Evolutionary conservation across 768 basidiomycete species (phyloP).

Genomic region (Serendipita indica): DNA sequence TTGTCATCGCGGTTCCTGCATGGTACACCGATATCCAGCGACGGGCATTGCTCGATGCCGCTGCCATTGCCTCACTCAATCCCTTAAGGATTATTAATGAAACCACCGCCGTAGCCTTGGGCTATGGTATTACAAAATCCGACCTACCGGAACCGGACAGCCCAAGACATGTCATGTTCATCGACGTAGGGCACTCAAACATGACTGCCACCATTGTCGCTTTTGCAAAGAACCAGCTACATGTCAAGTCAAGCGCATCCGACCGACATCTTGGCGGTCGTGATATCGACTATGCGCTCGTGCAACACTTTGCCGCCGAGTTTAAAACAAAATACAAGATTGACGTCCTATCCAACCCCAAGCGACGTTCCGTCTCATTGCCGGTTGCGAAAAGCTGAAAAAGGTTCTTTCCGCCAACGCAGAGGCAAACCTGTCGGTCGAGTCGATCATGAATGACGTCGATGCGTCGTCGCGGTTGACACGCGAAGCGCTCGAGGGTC

Average conservation of each 20-base stretch:
- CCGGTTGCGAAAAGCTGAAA: conserved; percentile 87
- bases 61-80: conserved; percentile 77
- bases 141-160: conserved; percentile 79
- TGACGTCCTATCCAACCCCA: conserved; percentile 80
- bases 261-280: conserved; percentile 91
- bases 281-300: conserved; percentile 86
- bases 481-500: conserved; percentile 67
- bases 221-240: conserved; percentile 86
- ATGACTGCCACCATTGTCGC: conserved; percentile 78
- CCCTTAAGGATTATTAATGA: conserved; percentile 93
- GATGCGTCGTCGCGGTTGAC: conserved; percentile 78
- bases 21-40: conserved; percentile 95
- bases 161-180: conserved; percentile 79
- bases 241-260: conserved; percentile 76
- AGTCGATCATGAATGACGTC: conserved; percentile 91
- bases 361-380: conserved; percentile 78
- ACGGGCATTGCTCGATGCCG: conserved; percentile 79
- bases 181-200: conserved; percentile 90
- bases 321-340: conserved; percentile 98
- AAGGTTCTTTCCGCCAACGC: conserved; percentile 90
- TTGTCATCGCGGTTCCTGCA: conserved; percentile 91
- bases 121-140: conserved; percentile 96
- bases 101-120: conserved; percentile 87
- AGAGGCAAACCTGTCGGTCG: conserved; percentile 80
- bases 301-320: conserved; percentile 75